These are phyloP conservation scores for Colletotrichum paranaense DNA, from an alignment of 2,329 filamentous ascomycete genomes.

Conservation along the genomic window DNA sequence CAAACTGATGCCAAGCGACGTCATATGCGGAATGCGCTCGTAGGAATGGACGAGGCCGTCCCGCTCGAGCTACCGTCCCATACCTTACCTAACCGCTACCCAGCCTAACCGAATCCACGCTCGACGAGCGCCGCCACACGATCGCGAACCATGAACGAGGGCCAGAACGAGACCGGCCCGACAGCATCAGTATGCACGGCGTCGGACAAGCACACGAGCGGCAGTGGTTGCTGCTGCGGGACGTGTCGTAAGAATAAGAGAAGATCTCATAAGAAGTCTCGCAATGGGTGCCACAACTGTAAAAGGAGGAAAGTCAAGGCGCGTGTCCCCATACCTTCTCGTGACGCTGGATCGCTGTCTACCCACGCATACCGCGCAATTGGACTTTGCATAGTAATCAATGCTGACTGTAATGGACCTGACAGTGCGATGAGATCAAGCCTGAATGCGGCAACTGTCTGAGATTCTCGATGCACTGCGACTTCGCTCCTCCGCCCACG, in stretches of 20 bases:
- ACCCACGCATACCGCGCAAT: background rate
- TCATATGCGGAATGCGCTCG: background rate
- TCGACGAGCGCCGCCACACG: background rate
- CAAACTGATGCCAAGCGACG: background rate
- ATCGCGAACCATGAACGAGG: conserved; percentile 17
- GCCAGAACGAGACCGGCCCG: background rate
- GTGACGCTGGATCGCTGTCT: background rate
- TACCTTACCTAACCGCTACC: background rate
- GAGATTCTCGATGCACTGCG: conserved; percentile 35
- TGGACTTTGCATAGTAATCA: background rate
- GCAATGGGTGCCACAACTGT: conserved; percentile 37
- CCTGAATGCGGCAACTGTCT: conserved; percentile 36
- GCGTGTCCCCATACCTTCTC: background rate
- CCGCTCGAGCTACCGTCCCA: background rate
- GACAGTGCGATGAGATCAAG: conserved; percentile 38
- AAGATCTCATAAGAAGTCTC: conserved; percentile 34
- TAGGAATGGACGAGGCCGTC: conserved; percentile 1
- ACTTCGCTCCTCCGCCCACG: conserved; percentile 24
- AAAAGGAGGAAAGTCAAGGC: conserved; percentile 37
- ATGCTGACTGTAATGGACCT: background rate
- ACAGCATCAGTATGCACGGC: background rate
- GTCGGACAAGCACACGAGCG: background rate
- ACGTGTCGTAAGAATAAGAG: conserved; percentile 27
- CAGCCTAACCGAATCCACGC: background rate
- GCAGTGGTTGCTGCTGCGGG: conserved; percentile 20